These are phyloP conservation scores for Leishmania lainsoni DNA, from an alignment of 208 protist genomes.

Conservation along the genomic window DNA sequence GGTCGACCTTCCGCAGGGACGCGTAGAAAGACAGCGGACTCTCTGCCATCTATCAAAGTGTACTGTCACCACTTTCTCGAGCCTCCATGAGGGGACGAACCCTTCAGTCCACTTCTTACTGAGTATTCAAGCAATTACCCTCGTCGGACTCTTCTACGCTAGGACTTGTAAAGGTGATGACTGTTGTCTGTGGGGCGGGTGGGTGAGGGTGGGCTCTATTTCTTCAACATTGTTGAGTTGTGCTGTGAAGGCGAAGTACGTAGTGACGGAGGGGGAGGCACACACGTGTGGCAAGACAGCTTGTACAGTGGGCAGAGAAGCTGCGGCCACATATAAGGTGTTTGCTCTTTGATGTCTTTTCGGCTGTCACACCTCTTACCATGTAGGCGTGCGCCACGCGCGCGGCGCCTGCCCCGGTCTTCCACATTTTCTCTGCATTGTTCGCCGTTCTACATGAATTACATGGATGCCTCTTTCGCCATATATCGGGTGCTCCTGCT, in stretches of 20 bases:
- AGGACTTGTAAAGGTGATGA: neutral
- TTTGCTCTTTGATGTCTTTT: neutral
- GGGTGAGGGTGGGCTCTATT: neutral
- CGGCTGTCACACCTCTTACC: neutral
- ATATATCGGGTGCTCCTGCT: neutral
- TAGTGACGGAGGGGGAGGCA: neutral
- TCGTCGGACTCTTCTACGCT: neutral
- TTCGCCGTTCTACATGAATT: neutral
- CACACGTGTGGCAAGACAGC: neutral
- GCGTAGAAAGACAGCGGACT: neutral
- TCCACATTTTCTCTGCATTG: neutral
- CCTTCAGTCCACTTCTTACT: neutral
- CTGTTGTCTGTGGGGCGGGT: neutral
- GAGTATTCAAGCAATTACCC: neutral
- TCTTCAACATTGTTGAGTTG: neutral
- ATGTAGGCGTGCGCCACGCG: neutral
- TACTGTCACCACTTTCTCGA: neutral
- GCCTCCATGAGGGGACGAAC: neutral
- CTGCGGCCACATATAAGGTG: neutral
- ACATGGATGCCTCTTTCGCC: neutral
- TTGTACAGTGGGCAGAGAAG: neutral
- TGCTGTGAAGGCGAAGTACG: neutral
- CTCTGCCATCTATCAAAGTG: neutral
- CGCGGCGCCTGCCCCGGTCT: no score
- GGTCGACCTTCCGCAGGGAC: neutral